Conservation (phyloP, 768 basidiomycete genomes). For the Coprinellus aureogranulatus region DNA sequence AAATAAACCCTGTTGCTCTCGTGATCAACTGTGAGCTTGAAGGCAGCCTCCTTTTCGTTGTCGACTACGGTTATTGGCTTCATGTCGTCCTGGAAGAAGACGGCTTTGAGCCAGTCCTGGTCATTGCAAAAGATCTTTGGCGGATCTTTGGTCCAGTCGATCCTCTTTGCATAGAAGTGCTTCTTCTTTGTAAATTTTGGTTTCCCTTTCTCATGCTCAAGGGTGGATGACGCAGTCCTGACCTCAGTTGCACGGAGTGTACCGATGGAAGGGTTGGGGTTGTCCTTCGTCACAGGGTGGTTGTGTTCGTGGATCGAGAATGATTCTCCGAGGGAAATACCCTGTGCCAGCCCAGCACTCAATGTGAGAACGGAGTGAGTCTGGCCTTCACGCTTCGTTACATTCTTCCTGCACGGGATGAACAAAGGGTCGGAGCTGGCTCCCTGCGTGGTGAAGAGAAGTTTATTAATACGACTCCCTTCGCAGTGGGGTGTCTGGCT, state of each 20-base stretch:
- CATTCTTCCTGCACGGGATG: constrained; percentile 19
- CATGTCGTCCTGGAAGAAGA: constrained; percentile 16
- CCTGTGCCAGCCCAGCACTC: constrained; percentile 31
- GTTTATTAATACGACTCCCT: constrained; percentile 29
- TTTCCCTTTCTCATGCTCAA: constrained; percentile 7
- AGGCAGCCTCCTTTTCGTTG: constrained; percentile 13
- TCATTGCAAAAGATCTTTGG: constrained; percentile 25
- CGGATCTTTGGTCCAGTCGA: constrained; percentile 12
- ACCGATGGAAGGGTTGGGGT: constrained; percentile 21
- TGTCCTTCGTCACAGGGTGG: constrained; percentile 14
- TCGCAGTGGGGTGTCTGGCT: constrained; percentile 38
- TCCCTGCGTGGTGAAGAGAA: constrained; percentile 29
- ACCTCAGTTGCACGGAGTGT: constrained; percentile 20
- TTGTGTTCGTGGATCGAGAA: constrained; percentile 25
- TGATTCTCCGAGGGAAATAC: constrained; percentile 26
- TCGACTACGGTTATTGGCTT: constrained; percentile 15
- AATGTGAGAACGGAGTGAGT: constrained; percentile 11
- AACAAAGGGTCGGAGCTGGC: constrained; percentile 26
- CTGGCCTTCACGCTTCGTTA: no score
- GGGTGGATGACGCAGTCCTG: constrained; percentile 18
- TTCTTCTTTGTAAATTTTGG: constrained; percentile 10
- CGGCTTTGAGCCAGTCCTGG: constrained; percentile 22
- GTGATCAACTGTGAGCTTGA: constrained; percentile 15
- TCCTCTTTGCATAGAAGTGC: constrained; percentile 26
- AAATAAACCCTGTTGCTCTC: constrained; percentile 14